These are phyloP conservation scores for Olyra latifolia DNA, from an alignment of 176 grass and related monocot species.

Conservation along the genomic window DNA sequence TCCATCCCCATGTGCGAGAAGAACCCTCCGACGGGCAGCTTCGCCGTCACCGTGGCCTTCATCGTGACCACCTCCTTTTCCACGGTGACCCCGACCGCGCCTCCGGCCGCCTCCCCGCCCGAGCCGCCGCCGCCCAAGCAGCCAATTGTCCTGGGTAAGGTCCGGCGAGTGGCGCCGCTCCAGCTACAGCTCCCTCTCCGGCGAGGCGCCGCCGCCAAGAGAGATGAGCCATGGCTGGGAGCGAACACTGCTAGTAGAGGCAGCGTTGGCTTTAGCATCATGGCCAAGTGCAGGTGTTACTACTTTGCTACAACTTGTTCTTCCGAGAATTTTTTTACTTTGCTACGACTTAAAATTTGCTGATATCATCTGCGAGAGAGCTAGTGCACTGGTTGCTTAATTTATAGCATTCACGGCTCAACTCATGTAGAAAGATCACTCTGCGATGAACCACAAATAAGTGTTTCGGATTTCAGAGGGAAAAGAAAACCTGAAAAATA, in stretches of 20 bases:
- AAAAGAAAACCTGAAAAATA: no score
- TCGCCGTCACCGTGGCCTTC: constrained; percentile 51
- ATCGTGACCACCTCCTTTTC: not conserved
- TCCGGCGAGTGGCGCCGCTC: not conserved
- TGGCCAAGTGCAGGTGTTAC: not conserved
- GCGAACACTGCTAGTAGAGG: not conserved
- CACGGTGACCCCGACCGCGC: not conserved
- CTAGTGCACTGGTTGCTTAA: not conserved
- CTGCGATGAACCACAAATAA: no score
- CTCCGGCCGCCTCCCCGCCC: not conserved
- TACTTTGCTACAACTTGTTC: not conserved
- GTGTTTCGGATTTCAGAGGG: no score
- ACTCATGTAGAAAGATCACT: no score
- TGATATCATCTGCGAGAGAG: not conserved
- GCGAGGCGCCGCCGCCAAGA: not conserved
- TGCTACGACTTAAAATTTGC: no score
- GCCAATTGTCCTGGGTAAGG: not conserved
- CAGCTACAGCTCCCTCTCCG: not conserved
- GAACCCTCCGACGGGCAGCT: constrained; percentile 21
- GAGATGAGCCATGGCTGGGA: no score
- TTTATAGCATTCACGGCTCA: not conserved
- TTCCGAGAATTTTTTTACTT: no score
- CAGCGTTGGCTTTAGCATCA: constrained; percentile 3
- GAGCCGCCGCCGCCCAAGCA: not conserved
- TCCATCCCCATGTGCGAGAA: constrained; percentile 24